Evolutionary conservation across 495 filamentous ascomycete species (phyloP).

Genomic region (Neurospora sp.): DNA sequence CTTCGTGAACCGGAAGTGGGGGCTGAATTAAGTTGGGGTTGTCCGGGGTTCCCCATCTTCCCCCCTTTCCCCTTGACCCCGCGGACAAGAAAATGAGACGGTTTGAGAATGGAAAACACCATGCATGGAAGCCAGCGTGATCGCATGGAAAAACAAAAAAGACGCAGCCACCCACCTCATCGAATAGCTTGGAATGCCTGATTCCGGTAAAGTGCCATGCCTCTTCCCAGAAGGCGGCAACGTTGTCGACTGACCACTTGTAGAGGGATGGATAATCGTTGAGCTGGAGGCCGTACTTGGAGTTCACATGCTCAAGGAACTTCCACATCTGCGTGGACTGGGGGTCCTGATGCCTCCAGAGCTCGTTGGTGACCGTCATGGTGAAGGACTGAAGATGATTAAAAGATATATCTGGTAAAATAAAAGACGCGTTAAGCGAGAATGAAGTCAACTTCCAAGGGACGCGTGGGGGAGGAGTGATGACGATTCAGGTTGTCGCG

Average conservation of each 20-base stretch:
- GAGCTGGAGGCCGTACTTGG: slow-evolving; percentile 54
- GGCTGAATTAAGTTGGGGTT: background rate
- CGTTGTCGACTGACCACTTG: slow-evolving; percentile 73
- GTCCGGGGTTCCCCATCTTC: background rate
- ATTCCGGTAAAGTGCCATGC: slow-evolving; percentile 76
- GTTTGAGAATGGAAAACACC: background rate
- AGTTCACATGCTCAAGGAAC: slow-evolving; percentile 59
- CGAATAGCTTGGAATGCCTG: slow-evolving; percentile 52
- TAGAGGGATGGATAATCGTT: slow-evolving; percentile 60
- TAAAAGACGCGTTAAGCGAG: background rate
- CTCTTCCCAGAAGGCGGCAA: slow-evolving; percentile 72
- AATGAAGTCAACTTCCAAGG: background rate
- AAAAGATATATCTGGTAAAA: background rate
- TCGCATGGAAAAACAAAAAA: background rate
- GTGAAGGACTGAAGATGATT: background rate
- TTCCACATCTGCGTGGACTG: slow-evolving; percentile 55
- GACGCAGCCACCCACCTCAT: slow-evolving; percentile 36
- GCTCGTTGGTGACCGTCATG: slow-evolving; percentile 34
- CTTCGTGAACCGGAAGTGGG: slow-evolving; percentile 2
- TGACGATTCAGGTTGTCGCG: background rate
- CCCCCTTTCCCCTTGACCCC: background rate
- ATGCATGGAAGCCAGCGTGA: background rate
- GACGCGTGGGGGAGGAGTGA: background rate
- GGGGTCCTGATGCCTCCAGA: slow-evolving; percentile 67
- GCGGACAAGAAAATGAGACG: background rate